phyloP scores from a whole-genome alignment of 1,139 yeast genomes.

The Hyphopichia fennica region DNA sequence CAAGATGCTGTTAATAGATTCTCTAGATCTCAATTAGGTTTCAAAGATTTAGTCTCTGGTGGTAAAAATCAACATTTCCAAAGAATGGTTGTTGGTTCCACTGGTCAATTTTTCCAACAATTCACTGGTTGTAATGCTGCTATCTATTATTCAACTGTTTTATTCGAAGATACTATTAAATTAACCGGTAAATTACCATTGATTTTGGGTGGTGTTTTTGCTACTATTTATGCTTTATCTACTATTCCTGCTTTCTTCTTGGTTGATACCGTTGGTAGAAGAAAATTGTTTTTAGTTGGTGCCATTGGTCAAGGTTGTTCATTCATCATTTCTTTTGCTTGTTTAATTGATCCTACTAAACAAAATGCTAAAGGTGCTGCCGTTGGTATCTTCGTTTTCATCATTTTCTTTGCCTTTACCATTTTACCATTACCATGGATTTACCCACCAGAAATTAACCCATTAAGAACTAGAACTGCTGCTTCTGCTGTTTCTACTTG shows the following conservation, averaged over 20 bases:
- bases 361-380: slow-evolving; percentile 15
- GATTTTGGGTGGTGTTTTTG: slow-evolving; percentile 54
- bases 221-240: slow-evolving; percentile 60
- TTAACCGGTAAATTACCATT: slow-evolving; percentile 2
- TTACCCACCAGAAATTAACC: slow-evolving; percentile 60
- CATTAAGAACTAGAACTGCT: slow-evolving; percentile 55
- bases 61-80: slow-evolving; percentile 51
- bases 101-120: slow-evolving; percentile 52
- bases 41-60: slow-evolving; percentile 54
- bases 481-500: slow-evolving; percentile 51
- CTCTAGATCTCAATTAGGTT: slow-evolving; percentile 27
- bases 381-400: slow-evolving; percentile 51
- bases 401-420: slow-evolving; percentile 52
- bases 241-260: slow-evolving; percentile 65
- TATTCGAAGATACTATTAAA: slow-evolving; percentile 49
- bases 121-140: slow-evolving; percentile 69
- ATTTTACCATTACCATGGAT: slow-evolving; percentile 56
- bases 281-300: slow-evolving; percentile 53
- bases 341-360: not conserved
- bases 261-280: slow-evolving; percentile 66
- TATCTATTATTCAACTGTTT: slow-evolving; percentile 64
- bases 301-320: slow-evolving; percentile 44
- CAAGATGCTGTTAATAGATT: slow-evolving; percentile 44
- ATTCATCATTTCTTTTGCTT: slow-evolving; percentile 29
- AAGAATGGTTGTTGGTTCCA: slow-evolving; percentile 62